Conservation (phyloP, 306 rosid genomes). For the Corylus heterophylla region DNA sequence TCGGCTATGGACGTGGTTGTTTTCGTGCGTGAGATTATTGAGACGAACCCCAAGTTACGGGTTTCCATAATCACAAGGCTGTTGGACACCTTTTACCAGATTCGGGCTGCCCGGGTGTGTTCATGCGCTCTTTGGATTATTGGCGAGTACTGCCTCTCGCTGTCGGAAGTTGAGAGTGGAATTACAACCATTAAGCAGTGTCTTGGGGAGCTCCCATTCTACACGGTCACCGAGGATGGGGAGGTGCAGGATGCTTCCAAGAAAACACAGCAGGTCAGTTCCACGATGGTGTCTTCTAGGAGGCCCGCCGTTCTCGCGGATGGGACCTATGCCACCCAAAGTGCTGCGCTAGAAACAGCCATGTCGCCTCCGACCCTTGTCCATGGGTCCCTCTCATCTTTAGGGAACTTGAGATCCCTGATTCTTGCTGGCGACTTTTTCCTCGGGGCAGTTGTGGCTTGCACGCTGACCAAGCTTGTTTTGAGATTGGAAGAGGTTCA, state of each 20-base stretch:
- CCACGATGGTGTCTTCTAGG: constrained; percentile 79
- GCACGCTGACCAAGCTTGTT: constrained; percentile 85
- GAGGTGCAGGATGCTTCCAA: constrained; percentile 67
- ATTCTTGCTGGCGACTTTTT: constrained; percentile 95
- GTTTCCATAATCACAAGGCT: constrained; percentile 85
- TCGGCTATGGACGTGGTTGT: constrained; percentile 94
- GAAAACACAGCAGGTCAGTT: constrained; percentile 51
- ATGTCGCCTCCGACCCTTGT: constrained; percentile 82
- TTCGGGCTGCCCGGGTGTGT: constrained; percentile 89
- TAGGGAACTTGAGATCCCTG: constrained; percentile 85
- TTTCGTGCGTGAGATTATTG: constrained; percentile 91
- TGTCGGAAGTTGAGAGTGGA: constrained; percentile 89
- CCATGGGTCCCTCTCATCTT: constrained; percentile 73
- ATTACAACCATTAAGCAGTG: constrained; percentile 75
- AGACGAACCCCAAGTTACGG: constrained; percentile 89
- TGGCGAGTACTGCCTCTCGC: constrained; percentile 89
- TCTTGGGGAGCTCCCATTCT: constrained; percentile 95
- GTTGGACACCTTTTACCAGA: constrained; percentile 91
- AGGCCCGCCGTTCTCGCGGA: constrained; percentile 95
- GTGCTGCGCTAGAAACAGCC: constrained; percentile 94
- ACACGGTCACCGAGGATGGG: constrained; percentile 71
- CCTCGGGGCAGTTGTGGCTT: constrained; percentile 85
- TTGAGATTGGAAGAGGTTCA: constrained; percentile 94
- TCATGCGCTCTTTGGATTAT: constrained; percentile 96
- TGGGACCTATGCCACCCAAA: constrained; percentile 98